Conservation (phyloP, 2,329 filamentous ascomycete species). For the Pyrenochaeta sp. region DNA sequence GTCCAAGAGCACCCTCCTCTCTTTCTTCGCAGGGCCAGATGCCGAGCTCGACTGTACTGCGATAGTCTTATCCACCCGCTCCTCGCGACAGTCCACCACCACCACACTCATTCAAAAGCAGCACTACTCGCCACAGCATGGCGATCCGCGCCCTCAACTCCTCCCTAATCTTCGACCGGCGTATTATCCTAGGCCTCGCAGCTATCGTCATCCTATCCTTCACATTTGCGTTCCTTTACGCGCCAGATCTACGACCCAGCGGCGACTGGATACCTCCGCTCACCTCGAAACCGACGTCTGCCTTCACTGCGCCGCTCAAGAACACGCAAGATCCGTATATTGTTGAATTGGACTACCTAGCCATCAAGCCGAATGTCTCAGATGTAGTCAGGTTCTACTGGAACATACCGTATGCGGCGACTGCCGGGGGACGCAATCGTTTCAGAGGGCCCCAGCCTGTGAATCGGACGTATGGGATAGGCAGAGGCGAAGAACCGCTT, state of each 20-base stretch:
- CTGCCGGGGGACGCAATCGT: conserved; percentile 37
- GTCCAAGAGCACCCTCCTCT: not conserved
- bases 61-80: conserved; percentile 1
- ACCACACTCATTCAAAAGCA: conserved; percentile 7
- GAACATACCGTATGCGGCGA: conserved; percentile 46
- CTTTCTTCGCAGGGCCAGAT: conserved; percentile 15
- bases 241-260: conserved; percentile 32
- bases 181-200: conserved; percentile 31
- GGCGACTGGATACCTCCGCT: conserved; percentile 37
- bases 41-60: conserved; percentile 10
- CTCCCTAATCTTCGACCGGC: conserved; percentile 37
- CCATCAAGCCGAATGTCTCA: conserved; percentile 37
- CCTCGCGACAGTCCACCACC: conserved; percentile 4
- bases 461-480: conserved; percentile 34
- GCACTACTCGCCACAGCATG: conserved; percentile 12
- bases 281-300: conserved; percentile 24
- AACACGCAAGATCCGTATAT: conserved; percentile 37
- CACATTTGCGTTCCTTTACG: conserved; percentile 38
- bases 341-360: conserved; percentile 42
- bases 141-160: conserved; percentile 34
- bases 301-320: conserved; percentile 35
- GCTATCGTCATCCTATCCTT: conserved; percentile 31
- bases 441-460: conserved; percentile 44
- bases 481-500: conserved; percentile 28
- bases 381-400: conserved; percentile 40